Conservation (phyloP, 441 rosid species). For the Populus hybrid region DNA sequence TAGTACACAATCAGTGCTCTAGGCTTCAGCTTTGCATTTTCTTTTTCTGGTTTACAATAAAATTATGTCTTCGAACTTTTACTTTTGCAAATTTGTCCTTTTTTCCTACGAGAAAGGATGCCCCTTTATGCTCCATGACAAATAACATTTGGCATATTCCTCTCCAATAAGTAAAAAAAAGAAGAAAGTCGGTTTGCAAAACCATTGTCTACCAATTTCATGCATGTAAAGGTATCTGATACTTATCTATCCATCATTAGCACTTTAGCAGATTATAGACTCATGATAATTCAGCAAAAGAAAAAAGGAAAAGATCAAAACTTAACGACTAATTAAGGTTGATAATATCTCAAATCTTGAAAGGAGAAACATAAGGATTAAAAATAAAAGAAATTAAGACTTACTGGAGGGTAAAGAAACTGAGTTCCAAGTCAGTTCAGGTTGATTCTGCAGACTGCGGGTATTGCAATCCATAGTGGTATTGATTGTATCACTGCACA, state of each 20-base stretch:
- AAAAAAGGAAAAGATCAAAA: not conserved
- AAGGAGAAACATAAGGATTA: not conserved
- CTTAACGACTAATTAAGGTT: constrained; percentile 1
- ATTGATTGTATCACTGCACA: constrained; percentile 35
- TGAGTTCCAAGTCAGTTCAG: constrained; percentile 22
- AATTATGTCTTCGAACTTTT: not conserved
- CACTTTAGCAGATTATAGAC: not conserved
- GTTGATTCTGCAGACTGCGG: constrained; percentile 15
- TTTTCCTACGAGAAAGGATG: constrained; percentile 1
- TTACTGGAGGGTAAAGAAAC: constrained; percentile 26
- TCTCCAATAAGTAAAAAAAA: no score
- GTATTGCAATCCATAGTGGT: constrained; percentile 36
- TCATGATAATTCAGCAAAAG: not conserved
- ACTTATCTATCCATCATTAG: not conserved
- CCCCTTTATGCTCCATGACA: constrained; percentile 19
- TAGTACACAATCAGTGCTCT: no score
- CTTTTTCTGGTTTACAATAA: not conserved
- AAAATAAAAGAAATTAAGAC: constrained; percentile 2
- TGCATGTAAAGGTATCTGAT: constrained; percentile 11
- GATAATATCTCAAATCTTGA: not conserved
- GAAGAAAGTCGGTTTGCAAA: not conserved
- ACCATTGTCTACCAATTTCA: not conserved
- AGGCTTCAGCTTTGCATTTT: not conserved
- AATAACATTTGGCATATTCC: constrained; percentile 22
- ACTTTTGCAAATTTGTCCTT: constrained; percentile 3